phyloP scores from a whole-genome alignment of 176 grass and related monocot genomes.

The Carex scoparia region DNA sequence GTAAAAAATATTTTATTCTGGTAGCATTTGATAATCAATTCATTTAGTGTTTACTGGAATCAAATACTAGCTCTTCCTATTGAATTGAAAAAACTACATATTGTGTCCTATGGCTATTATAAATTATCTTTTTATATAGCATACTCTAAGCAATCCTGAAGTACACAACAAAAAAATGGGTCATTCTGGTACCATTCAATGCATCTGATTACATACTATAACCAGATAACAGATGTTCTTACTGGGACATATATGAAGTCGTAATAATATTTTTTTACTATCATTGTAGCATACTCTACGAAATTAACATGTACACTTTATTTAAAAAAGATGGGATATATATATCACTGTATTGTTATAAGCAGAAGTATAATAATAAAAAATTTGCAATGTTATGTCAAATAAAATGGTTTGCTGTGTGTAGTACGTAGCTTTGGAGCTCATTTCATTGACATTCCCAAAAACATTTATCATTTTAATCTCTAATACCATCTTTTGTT shows the following conservation, averaged over 20 bases:
- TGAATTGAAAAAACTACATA: too few relatives aligned
- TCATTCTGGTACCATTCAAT: too few relatives aligned
- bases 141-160: too few relatives aligned
- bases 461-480: background rate
- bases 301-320: background rate
- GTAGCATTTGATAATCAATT: too few relatives aligned
- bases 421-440: conserved; percentile 8
- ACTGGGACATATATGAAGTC: background rate
- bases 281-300: background rate
- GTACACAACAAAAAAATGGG: too few relatives aligned
- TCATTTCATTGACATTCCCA: conserved; percentile 8
- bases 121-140: too few relatives aligned
- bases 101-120: too few relatives aligned
- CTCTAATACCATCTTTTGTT: conserved; percentile 9
- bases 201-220: background rate
- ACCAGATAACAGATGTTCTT: background rate
- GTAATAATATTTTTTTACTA: background rate
- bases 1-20: too few relatives aligned
- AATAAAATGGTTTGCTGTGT: conserved; percentile 21
- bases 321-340: conserved; percentile 13
- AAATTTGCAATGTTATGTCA: conserved; percentile 21
- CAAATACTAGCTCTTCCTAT: too few relatives aligned
- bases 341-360: conserved; percentile 21
- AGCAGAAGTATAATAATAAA: conserved; percentile 23
- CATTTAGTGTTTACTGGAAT: too few relatives aligned